These are phyloP conservation scores for Trichophyton mentagrophytes DNA, from an alignment of 2,329 filamentous ascomycete species.

Conservation along the genomic window DNA sequence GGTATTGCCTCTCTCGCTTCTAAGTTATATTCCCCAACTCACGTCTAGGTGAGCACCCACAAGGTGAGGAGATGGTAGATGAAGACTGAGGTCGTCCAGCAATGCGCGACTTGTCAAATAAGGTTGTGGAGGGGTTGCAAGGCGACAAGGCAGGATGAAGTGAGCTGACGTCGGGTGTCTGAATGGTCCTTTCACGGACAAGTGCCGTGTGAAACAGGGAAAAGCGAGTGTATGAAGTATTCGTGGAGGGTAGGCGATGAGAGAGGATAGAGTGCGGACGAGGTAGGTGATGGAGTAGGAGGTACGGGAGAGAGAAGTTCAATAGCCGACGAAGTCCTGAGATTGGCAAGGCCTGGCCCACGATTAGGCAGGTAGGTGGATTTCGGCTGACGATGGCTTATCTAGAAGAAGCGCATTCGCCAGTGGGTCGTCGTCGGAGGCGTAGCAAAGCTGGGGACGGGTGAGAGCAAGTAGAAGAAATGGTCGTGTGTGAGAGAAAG, in stretches of 20 bases:
- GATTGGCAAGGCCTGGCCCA: not conserved
- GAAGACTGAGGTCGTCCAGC: not conserved
- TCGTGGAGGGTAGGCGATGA: not conserved
- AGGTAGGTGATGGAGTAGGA: not conserved
- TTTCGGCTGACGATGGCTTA: not conserved
- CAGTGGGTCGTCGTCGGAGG: not conserved
- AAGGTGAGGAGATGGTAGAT: not conserved
- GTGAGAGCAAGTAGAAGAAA: not conserved
- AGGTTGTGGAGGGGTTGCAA: conserved; percentile 1
- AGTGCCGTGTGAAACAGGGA: conserved; percentile 1
- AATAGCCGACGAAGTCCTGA: not conserved
- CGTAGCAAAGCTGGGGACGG: not conserved
- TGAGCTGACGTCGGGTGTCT: not conserved
- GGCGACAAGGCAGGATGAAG: not conserved
- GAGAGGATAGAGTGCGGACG: not conserved
- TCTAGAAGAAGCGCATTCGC: not conserved
- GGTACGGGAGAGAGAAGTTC: not conserved
- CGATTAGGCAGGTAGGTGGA: not conserved
- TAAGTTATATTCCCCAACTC: not conserved
- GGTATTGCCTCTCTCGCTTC: not conserved
- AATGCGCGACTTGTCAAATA: conserved; percentile 1
- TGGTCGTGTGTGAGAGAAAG: not conserved
- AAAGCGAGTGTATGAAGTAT: not conserved
- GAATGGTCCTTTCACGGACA: not conserved
- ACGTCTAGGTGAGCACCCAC: not conserved